A percentile compares a stretch with the other conserved stretches of the same genome.
Evolutionary conservation across 2,329 filamentous ascomycete genomes (phyloP).

Genomic region (Colletotrichum somersetense): DNA sequence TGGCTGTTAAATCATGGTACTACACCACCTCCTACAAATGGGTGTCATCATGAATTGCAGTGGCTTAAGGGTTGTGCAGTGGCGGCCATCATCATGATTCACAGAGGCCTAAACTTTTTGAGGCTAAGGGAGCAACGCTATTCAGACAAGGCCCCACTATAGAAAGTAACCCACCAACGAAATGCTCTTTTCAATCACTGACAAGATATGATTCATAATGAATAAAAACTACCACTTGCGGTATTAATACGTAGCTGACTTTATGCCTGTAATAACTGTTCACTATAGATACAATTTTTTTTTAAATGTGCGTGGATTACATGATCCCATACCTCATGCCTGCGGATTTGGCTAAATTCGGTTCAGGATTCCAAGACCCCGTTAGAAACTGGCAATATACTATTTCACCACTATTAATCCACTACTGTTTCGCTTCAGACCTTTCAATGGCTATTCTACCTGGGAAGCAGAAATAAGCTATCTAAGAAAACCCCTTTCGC

Average conservation of each 20-base stretch:
- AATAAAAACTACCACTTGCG: neutral
- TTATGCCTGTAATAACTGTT: no score
- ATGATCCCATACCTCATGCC: no score
- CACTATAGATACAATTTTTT: slow-evolving; percentile 5
- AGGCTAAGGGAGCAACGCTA: neutral
- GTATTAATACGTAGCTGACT: no score
- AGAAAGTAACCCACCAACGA: neutral
- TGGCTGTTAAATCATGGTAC: neutral
- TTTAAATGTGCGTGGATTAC: no score
- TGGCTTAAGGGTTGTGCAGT: neutral
- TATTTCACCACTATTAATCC: no score
- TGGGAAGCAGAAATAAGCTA: slow-evolving; percentile 9
- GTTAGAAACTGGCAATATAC: no score
- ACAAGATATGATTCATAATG: slow-evolving; percentile 23
- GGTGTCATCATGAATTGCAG: neutral
- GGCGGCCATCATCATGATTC: neutral
- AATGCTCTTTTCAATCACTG: neutral
- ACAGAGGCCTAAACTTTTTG: neutral
- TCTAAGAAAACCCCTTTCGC: neutral
- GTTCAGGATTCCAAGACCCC: no score
- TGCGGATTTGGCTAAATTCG: no score
- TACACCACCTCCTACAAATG: neutral
- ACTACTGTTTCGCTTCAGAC: no score
- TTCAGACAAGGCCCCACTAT: no score
- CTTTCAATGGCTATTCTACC: no score